A percentile compares a stretch with the other conserved stretches of the same genome.
These are phyloP conservation scores for Trametes sp. DNA, from an alignment of 1,284 basidiomycete genomes.

Conservation along the genomic window DNA sequence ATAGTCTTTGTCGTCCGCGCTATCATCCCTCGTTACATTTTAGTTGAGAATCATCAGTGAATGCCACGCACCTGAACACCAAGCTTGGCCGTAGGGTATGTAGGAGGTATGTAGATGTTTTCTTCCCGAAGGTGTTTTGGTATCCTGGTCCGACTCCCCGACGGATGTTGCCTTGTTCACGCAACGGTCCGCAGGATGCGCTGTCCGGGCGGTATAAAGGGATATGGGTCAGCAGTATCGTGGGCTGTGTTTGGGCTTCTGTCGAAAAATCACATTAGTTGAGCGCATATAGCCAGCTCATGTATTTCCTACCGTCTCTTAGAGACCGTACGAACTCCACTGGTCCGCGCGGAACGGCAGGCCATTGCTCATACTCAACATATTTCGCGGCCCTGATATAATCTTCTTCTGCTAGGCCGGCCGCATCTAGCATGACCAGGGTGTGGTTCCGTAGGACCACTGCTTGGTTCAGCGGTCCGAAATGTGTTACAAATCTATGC, in stretches of 20 bases:
- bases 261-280: not conserved
- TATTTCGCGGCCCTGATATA: conserved; percentile 66
- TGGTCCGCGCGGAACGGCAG: conserved; percentile 63
- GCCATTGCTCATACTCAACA: conserved; percentile 64
- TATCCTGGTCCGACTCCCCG: conserved; percentile 84
- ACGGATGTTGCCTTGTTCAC: conserved; percentile 76
- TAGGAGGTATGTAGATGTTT: conserved; percentile 76
- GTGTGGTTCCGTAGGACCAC: conserved; percentile 73
- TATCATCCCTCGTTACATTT: conserved; percentile 39
- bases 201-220: conserved; percentile 78
- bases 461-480: conserved; percentile 66
- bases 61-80: conserved; percentile 70
- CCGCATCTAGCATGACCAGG: conserved; percentile 78
- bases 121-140: conserved; percentile 80
- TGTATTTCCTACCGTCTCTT: conserved; percentile 50
- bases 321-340: conserved; percentile 76
- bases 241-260: conserved; percentile 49
- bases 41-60: not conserved
- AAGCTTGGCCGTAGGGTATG: conserved; percentile 67
- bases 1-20: conserved; percentile 91
- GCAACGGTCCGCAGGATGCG: conserved; percentile 75
- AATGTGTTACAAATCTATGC: conserved; percentile 72
- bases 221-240: conserved; percentile 83
- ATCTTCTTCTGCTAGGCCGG: conserved; percentile 83
- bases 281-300: not conserved